Evolutionary conservation across 2,329 filamentous ascomycete genomes (phyloP).

Genomic region (Ophiostoma sp.): DNA sequence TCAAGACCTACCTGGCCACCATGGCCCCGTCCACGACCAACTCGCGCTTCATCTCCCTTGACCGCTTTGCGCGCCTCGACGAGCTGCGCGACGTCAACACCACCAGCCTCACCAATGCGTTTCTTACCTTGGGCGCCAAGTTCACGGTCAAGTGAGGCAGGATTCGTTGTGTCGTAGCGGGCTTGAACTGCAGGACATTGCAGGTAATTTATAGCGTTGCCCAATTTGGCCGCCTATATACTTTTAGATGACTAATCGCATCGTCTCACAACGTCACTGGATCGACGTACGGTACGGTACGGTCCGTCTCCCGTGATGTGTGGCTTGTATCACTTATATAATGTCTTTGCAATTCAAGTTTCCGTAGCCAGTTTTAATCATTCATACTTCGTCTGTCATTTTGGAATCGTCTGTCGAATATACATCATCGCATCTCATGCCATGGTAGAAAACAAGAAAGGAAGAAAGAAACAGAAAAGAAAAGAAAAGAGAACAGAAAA

Average conservation of each 20-base stretch:
- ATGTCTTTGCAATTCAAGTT: too few species aligned
- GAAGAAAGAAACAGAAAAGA: not conserved
- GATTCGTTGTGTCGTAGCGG: not conserved
- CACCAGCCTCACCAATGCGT: not conserved
- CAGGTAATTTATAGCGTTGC: too few species aligned
- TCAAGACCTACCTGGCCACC: not conserved
- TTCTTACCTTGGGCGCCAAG: not conserved
- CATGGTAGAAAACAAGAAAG: not conserved
- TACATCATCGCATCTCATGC: constrained; percentile 10
- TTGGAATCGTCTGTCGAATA: constrained; percentile 4
- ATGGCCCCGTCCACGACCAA: not conserved
- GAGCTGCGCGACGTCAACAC: not conserved
- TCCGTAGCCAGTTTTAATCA: not conserved
- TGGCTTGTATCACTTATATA: too few species aligned
- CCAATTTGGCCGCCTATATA: too few species aligned
- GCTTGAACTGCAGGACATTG: too few species aligned
- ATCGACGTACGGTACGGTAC: too few species aligned
- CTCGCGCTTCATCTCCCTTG: not conserved
- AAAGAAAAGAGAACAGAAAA: constrained; percentile 1
- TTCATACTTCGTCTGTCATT: constrained; percentile 15
- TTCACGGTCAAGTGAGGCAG: not conserved
- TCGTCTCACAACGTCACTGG: too few species aligned
- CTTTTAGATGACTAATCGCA: too few species aligned
- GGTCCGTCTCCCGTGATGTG: too few species aligned
- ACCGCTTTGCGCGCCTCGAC: not conserved